Evolutionary conservation across 768 basidiomycete species (phyloP), one percentile per base, ranked within the genome.

Genomic region (Pisolithus tinctorius): DNA sequence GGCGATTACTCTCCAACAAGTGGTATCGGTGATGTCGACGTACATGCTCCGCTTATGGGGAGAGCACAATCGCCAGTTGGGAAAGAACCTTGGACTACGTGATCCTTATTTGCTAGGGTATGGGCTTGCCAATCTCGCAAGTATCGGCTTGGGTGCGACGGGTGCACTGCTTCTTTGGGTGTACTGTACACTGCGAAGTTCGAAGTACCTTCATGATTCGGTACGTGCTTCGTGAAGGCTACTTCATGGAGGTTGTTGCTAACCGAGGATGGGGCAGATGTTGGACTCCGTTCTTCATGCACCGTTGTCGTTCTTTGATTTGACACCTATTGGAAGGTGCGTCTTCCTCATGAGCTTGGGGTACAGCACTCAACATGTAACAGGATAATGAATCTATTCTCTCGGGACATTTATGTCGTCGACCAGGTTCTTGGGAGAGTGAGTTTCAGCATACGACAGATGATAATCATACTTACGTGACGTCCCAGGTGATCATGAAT

Each of bases 341-440:
- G 75, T 54, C 34, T 25, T 9, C 17, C 17, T 47, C 25, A 1
- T 43, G 26, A 34, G 16, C 25, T 1, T 27, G n/a, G 34, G 13
- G 34, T 45, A 23, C 10, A 4, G 13, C 2, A 8, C 8, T 6
- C 1, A 43, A 6, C 3, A 6, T 10, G 4, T 29, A 16, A 1
- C 49, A 88, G 92, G 8, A 86, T 94, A 49, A 64, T 97, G 47
- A 97, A 96, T 67, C 66, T 96, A 26, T 97, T 97, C 69, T 90
- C 90, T 3, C 82, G 92, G 2, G 95, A 98, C 59, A 82, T 79
- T 14, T 90, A 88, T 60, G 85, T 87, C 27, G 79, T 95, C 16
- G 93, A 96, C 69, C 85, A 91, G 61, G 71, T 91, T 8, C 78
- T 96, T 20, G 83, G 82, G 5, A 76, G 86, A 29, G 86, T 73